These are phyloP conservation scores for Phyllosticta citriasiana DNA, from an alignment of 2,329 filamentous ascomycete species.

Conservation along the genomic window DNA sequence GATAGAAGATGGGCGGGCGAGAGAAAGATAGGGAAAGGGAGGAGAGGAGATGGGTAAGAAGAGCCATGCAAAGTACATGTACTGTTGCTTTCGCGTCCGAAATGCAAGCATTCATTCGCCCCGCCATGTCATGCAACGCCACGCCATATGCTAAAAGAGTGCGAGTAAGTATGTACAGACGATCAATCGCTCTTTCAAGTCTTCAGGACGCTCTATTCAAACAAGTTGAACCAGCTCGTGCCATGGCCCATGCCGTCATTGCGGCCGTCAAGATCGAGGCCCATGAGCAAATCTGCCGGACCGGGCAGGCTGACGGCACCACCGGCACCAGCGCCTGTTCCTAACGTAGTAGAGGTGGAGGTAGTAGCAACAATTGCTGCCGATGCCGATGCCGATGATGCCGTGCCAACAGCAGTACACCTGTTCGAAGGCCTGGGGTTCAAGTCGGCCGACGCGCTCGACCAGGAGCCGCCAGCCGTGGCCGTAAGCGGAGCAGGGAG, in stretches of 20 bases:
- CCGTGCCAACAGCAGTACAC: not conserved
- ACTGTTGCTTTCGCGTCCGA: too few relatives aligned
- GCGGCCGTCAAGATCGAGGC: slow-evolving; percentile 15
- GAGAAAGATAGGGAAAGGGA: not conserved
- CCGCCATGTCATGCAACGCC: too few relatives aligned
- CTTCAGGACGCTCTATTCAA: not conserved
- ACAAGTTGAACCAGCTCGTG: not conserved
- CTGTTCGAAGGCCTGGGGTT: not conserved
- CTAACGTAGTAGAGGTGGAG: not conserved
- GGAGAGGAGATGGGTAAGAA: not conserved
- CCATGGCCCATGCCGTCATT: slow-evolving; percentile 1
- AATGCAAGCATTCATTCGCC: too few relatives aligned
- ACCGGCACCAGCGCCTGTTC: not conserved
- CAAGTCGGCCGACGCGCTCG: not conserved
- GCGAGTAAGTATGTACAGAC: too few relatives aligned
- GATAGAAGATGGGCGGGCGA: not conserved
- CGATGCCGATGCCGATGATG: not conserved
- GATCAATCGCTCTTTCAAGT: too few relatives aligned
- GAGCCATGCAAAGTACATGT: too few relatives aligned
- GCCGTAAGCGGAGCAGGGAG: slow-evolving; percentile 6
- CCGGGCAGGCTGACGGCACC: slow-evolving; percentile 22
- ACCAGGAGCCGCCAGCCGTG: not conserved
- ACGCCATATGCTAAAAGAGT: too few relatives aligned
- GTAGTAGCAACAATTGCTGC: not conserved
- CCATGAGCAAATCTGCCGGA: slow-evolving; percentile 24